Evolutionary conservation across 2,329 filamentous ascomycete species (phyloP).

Genomic region (Beauveria pseudobassiana): DNA sequence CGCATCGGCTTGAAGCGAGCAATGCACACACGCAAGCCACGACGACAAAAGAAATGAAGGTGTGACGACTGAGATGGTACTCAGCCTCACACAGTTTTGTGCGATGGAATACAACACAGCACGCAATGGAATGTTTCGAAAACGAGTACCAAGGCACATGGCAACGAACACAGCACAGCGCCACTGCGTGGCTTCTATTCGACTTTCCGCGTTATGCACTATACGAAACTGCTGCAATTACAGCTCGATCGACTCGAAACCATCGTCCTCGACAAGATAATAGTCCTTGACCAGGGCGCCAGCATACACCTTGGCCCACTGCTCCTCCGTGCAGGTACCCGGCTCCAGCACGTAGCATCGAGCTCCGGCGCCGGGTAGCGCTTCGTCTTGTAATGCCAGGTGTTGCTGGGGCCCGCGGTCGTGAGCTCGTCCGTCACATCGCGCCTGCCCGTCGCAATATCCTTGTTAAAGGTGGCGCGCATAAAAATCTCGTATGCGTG

Average conservation of each 20-base stretch:
- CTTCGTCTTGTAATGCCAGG: conserved; percentile 51
- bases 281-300: conserved; percentile 43
- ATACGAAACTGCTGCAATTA: background rate
- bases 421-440: conserved; percentile 44
- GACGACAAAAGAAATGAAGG: too few relatives aligned
- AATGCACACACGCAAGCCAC: background rate
- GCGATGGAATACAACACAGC: background rate
- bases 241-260: conserved; percentile 3
- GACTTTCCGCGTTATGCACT: background rate
- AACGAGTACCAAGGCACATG: background rate
- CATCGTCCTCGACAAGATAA: conserved; percentile 20
- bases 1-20: background rate
- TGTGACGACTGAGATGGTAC: background rate
- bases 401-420: conserved; percentile 43
- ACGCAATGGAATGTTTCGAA: background rate
- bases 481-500: conserved; percentile 51
- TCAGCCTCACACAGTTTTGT: background rate
- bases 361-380: conserved; percentile 34
- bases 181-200: background rate
- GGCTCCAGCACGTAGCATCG: conserved; percentile 54
- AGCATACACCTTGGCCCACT: conserved; percentile 41
- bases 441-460: conserved; percentile 45
- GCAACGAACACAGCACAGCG: background rate
- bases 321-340: conserved; percentile 47
- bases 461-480: conserved; percentile 46